Conservation (phyloP, 345 rosid genomes). For the Eucalyptus globulus region DNA sequence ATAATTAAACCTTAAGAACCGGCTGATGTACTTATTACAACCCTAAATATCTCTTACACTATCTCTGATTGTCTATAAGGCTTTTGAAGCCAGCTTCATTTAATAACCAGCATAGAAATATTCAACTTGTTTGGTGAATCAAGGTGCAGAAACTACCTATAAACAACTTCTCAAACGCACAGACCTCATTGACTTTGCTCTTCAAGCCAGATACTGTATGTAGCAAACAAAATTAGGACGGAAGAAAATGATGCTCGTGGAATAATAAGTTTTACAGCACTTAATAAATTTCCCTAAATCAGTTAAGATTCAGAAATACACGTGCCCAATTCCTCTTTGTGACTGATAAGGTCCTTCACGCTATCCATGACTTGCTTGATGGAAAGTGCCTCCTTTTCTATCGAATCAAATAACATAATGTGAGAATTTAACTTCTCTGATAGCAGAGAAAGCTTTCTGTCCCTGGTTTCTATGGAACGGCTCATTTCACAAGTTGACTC, state of each 20-base stretch:
- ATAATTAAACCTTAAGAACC: background rate
- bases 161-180: slow-evolving; percentile 34
- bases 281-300: background rate
- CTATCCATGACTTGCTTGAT: slow-evolving; percentile 45
- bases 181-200: slow-evolving; percentile 54
- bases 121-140: background rate
- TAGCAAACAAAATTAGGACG: slow-evolving; percentile 1
- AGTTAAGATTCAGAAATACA: slow-evolving; percentile 1
- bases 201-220: slow-evolving; percentile 51
- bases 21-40: background rate
- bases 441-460: slow-evolving; percentile 33
- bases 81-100: background rate
- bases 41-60: background rate
- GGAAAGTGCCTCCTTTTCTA: slow-evolving; percentile 63
- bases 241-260: background rate
- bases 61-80: background rate
- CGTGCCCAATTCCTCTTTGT: slow-evolving; percentile 78
- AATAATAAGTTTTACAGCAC: background rate
- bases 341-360: slow-evolving; percentile 40
- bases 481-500: slow-evolving; percentile 69
- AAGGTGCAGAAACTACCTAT: slow-evolving; percentile 23
- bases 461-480: slow-evolving; percentile 38
- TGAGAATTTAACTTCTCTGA: slow-evolving; percentile 54
- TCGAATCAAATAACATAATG: slow-evolving; percentile 58
- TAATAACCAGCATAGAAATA: background rate